Evolutionary conservation across 345 rosid species (phyloP).

Genomic region (Hibiscus trionum): DNA sequence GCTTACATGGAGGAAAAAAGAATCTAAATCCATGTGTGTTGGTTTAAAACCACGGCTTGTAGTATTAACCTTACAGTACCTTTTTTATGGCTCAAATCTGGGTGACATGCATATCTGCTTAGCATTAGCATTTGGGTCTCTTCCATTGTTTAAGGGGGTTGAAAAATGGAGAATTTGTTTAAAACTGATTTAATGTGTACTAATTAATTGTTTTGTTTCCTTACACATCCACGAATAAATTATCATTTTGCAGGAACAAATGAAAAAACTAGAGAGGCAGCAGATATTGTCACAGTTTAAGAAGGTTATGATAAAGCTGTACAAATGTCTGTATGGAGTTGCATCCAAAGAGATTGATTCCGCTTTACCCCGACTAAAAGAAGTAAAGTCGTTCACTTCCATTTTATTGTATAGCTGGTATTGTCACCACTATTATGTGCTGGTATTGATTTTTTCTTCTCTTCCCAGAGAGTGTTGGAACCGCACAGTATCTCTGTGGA

Average conservation of each 20-base stretch:
- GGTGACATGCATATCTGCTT: neutral
- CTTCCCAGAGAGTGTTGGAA: slow-evolving; percentile 45
- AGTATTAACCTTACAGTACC: neutral
- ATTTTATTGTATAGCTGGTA: neutral
- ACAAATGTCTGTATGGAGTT: slow-evolving; percentile 50
- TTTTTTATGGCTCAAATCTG: neutral
- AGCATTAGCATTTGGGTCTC: neutral
- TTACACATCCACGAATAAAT: neutral
- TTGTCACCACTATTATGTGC: neutral
- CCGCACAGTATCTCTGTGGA: slow-evolving; percentile 81
- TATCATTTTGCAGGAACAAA: slow-evolving; percentile 59
- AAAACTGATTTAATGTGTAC: neutral
- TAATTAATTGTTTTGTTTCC: neutral
- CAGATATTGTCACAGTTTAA: slow-evolving; percentile 59
- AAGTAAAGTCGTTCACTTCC: slow-evolving; percentile 37
- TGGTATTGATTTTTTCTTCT: neutral
- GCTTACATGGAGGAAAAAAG: neutral
- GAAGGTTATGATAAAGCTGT: slow-evolving; percentile 70
- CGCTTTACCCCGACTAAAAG: slow-evolving; percentile 63
- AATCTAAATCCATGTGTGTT: neutral
- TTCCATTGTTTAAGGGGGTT: neutral
- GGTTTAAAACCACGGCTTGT: neutral
- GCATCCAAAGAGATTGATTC: slow-evolving; percentile 58
- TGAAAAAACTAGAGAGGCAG: slow-evolving; percentile 59
- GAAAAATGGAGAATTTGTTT: neutral